Base-by-base conservation (phyloP, 2,329 filamentous ascomycete genomes). In the Grosmannia penicillata region DNA sequence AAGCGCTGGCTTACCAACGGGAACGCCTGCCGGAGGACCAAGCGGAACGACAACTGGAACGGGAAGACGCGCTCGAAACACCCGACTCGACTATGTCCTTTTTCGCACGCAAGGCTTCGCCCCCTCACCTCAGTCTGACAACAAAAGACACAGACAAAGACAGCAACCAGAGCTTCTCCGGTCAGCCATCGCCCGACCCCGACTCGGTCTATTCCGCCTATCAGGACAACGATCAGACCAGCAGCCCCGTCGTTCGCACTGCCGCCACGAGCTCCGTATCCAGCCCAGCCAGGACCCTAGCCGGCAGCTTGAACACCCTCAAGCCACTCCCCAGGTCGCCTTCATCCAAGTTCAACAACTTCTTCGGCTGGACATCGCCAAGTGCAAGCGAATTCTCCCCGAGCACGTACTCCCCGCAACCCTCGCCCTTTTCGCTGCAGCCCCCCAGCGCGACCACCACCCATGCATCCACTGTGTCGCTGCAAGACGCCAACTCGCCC, bases 351-450 rank as follows among this genome's bases (percentile, higher is more conserved):
- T 59, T 73, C 45, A 65, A 65, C 38, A 60, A 56, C 23, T 62
- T 72, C 47, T 73, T 75, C 49, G 65, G 63, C 48, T 75, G 71
- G 71, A 58, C 59, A 21, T 59, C 61, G 7, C 56, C 65, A 26
- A 61, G 66, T 8, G 56, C 54, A 34, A 68, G 66, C 15, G 66
- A 71, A 29, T 63, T 62, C 46, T 73, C 69, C 3, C 68, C 70
- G 42, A 58, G 56, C 48, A 52, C 47, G 24, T 59, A 53, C 48
- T 65, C 61, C 28, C 61, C 61, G n/a, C 48, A 70, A 23, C 63
- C 68, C 4, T 74, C 71, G 10, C 68, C 70, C 14, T 56, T 62
- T 39, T 68, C 65, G 18, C 59, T 64, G 21, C 61, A 57, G 46
- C 52, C 51, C 28, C 41, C 34, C 21, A 45, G 50, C 39, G 48